These are phyloP conservation scores for Buxus sempervirens DNA, from an alignment of 164 flowering plant species.

Conservation along the genomic window DNA sequence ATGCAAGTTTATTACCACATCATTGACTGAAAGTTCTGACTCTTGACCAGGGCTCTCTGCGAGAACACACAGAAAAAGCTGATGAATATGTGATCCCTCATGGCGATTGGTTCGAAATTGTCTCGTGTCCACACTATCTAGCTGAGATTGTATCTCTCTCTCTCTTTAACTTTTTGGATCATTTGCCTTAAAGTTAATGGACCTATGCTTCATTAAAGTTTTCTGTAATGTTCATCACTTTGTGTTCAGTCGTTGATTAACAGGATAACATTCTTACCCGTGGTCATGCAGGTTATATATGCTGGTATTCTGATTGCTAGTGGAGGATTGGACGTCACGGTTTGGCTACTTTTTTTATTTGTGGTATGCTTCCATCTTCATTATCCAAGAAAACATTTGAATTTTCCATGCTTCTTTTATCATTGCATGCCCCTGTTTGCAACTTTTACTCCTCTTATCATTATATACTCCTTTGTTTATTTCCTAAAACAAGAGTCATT, in stretches of 20 bases:
- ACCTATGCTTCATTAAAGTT: too few relatives aligned
- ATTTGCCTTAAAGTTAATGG: not conserved
- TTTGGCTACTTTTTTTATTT: constrained; percentile 71
- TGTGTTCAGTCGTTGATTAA: too few relatives aligned
- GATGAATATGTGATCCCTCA: constrained; percentile 66
- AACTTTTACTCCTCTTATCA: too few relatives aligned
- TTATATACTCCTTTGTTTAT: not conserved
- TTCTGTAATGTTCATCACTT: too few relatives aligned
- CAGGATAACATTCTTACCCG: too few relatives aligned
- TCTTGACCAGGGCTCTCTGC: constrained; percentile 63
- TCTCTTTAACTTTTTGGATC: not conserved
- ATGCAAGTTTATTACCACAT: not conserved
- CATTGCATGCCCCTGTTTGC: too few relatives aligned
- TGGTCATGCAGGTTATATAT: constrained; percentile 63
- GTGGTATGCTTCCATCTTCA: constrained; percentile 47
- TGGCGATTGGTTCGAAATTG: constrained; percentile 91
- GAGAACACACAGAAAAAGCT: constrained; percentile 32
- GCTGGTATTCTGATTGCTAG: constrained; percentile 75
- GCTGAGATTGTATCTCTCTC: constrained; percentile 72
- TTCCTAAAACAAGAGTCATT: not conserved
- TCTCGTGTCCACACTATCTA: constrained; percentile 86
- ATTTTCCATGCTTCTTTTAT: not conserved
- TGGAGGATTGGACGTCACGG: constrained; percentile 69
- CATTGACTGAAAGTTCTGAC: constrained; percentile 4
- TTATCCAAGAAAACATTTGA: not conserved